Evolutionary conservation across 257 asterid species (phyloP), one percentile per base, ranked within the genome.

Genomic region (Anisodus acutangulus): DNA sequence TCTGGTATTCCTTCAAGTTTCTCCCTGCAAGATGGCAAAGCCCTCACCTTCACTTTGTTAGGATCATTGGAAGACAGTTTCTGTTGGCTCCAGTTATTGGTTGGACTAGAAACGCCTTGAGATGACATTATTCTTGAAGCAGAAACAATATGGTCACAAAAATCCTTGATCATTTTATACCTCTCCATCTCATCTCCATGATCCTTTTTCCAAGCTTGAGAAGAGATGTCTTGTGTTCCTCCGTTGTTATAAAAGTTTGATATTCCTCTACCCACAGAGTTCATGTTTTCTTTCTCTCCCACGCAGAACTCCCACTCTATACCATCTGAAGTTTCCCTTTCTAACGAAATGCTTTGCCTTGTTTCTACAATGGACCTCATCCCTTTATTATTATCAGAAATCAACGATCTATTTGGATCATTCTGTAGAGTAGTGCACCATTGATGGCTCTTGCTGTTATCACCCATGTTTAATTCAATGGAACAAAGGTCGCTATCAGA

Each of bases 151-250:
- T 90, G 97, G 79, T 94, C 97, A 81, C 99, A 89, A 4, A 95
- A 92, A 78, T 95, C 91, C 84, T 94, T 93, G 68, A 95, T 95
- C 95, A 94, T 92, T 37, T 93, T 93, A 78, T 91, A 94, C 79
- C 98, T 69, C 91, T 94, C 93, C 17, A 90, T 86, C 81, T 95
- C 98, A 63, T 92, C 99, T 58, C 91, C 95, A 4, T 78, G 79
- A 26, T 89, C 93, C 79, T 83, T 91, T 85, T 90, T 88, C 97
- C 92, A 90, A n/a, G 88, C 81, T 13, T 82, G 86, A 3, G 95
- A 87, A n/a, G 91, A 84, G 79, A 91, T 90, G 22, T 92, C 94
- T 26, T 89, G 88, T 55, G 87, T 31, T 53, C 88, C 90, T 45
- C 87, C 88, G 10, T 64, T 84, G 37, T 90, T 90, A 39, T 85